Evolutionary conservation across 305 asterid species (phyloP).

Genomic region (Solanum hybrid): DNA sequence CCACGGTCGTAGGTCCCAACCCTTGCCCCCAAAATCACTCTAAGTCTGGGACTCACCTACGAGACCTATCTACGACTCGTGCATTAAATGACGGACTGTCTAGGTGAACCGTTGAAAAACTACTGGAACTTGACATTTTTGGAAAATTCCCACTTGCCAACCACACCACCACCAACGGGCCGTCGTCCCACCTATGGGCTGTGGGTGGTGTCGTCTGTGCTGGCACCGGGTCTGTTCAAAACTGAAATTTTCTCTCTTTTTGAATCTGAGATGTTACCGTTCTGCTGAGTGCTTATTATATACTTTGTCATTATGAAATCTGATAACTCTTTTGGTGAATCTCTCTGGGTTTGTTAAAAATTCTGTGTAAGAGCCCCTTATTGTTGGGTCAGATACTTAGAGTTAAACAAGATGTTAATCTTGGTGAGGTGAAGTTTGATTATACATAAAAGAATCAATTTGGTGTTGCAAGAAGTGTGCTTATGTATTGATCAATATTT

Average conservation of each 20-base stretch:
- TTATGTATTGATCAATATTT: background rate
- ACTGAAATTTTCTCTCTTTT: background rate
- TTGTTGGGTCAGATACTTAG: background rate
- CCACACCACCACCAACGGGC: background rate
- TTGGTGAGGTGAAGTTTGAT: background rate
- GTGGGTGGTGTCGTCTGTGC: background rate
- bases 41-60: background rate
- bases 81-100: background rate
- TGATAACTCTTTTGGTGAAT: background rate
- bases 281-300: background rate
- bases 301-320: background rate
- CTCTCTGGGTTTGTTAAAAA: background rate
- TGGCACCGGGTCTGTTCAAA: background rate
- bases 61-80: background rate
- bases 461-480: background rate
- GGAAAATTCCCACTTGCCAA: background rate
- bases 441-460: background rate
- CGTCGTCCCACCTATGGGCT: background rate
- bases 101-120: background rate
- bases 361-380: background rate
- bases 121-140: background rate
- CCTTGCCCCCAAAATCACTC: background rate
- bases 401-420: background rate
- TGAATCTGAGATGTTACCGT: background rate
- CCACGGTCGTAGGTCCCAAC: background rate